Base-by-base conservation (phyloP, 495 filamentous ascomycete genomes). In the Hypoxylon fuscum region DNA sequence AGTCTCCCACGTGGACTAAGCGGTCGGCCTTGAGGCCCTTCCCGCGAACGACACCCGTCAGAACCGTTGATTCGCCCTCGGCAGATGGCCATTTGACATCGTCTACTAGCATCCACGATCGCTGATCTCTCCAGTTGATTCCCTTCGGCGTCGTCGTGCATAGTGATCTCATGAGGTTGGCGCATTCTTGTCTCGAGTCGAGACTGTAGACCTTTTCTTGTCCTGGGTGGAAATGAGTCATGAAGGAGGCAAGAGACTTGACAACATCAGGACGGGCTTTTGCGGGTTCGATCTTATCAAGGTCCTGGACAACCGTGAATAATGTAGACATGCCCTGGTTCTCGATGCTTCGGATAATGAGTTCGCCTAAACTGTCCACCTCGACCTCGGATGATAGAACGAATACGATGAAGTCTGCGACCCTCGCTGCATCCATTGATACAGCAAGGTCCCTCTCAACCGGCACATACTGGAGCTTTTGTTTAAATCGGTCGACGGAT, bases 71-170 rank as follows among this genome's bases (percentile, higher is more conserved):
- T 3, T 79, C 77, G 3, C 70, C 63, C 23, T 80, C 83, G 3
- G 74, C 76, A 8, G 82, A 79, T 9, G 83, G 79, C 85, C 90
- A 95, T 67, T 83, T 72, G 15, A 97, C 81, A 47, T 91, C 84
- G 61, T 98, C 94, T 6, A 93, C 86, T 20, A 96, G 78, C 88
- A 98, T 91, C 89, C 94, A 98, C 62, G 91, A 94, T 59, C 95
- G 82, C 57, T 96, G 88, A 56, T 98, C 96, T 66, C 96, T 85
- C 95, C 95, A 98, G 41, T 85, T 80, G 15, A 98, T 83, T 7
- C 96, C 96, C 74, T 96, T 97, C 18, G 96, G 94, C 8, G 86
- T 92, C 5, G 87, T 88, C 49, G 88, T 96, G 76, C 95, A 98
- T 12, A 98, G 75, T 15, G 91, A 93, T 17, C 96, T 86, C 71